Base-by-base conservation (phyloP, 1,284 basidiomycete species). In the Tremellales sp. region DNA sequence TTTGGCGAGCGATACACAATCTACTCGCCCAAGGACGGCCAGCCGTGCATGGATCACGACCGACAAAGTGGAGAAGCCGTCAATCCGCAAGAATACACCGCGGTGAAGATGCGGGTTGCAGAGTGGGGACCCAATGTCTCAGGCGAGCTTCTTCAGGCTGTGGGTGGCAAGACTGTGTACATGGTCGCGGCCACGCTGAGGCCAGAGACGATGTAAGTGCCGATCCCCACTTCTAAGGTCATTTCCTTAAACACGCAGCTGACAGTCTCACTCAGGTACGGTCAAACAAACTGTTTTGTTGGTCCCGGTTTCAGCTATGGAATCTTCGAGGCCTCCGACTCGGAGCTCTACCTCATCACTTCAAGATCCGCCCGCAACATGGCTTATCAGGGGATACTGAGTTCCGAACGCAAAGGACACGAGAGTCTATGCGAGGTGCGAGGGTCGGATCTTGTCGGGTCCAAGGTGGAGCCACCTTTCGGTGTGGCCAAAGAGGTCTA, bases 1-100 rank as follows among this genome's bases (percentile, higher is more conserved):
- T 99, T 97, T 68, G 96, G 96, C 46, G 89, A 97, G 77, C 86
- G 96, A 40, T 96, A 97, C 76, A 99, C 96, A 36, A 91, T 99
- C 70, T 98, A 96, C 80, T 94, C 89, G 62, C 91, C 91, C n/a
- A 97, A 97, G 75, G 96, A 99, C 66, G 92, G 91, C 8, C 96
- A 98, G 72, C 94, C 96, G 1, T 98, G 96, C 72, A 98, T 99
- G 96, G 96, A 99, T 76, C 96, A 99, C 78, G 96, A 99, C 73
- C 88, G 96, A 56, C 82, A 84, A 49, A 90, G 91, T 57, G 96
- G 96, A 43, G 96, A 99, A 75, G 93, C 87, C 46, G 78, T 96
- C 50, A 90, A 90, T 15, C 94, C 96, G 6, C 92, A 96, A 68
- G 94, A 98, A 72, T 98, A 98, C 77, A 92, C 94, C 13, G 88